A percentile compares a stretch with the other conserved stretches of the same genome.
Evolutionary conservation across 768 basidiomycete species (phyloP).

Genomic region (Boletus insuetus): DNA sequence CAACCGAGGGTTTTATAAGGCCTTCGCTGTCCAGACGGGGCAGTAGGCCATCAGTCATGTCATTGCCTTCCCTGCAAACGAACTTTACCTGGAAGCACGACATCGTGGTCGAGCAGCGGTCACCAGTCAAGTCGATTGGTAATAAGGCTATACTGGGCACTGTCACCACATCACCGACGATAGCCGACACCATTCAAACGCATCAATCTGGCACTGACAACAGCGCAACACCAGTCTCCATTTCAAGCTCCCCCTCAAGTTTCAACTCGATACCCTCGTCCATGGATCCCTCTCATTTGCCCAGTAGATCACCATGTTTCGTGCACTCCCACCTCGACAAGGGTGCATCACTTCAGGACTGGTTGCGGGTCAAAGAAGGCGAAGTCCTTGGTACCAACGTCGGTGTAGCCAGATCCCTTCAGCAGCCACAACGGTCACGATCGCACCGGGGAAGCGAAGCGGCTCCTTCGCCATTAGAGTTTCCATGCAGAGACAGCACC

Average conservation of each 20-base stretch:
- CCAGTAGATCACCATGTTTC: conserved; percentile 75
- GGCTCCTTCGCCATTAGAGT: conserved; percentile 10
- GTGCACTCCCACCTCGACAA: conserved; percentile 91
- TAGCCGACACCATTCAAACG: conserved; percentile 14
- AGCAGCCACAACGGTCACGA: conserved; percentile 22
- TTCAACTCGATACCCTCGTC: conserved; percentile 24
- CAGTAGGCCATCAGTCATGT: conserved; percentile 29
- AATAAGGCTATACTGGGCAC: conserved; percentile 10
- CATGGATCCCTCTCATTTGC: conserved; percentile 25
- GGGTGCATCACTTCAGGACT: conserved; percentile 73
- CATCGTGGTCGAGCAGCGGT: conserved; percentile 36
- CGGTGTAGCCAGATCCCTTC: conserved; percentile 50
- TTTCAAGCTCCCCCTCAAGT: conserved; percentile 30
- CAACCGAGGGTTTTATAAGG: conserved; percentile 23
- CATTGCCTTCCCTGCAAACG: conserved; percentile 32
- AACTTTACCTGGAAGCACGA: conserved; percentile 34
- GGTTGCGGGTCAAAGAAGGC: conserved; percentile 47
- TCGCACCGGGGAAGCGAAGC: conserved; percentile 6
- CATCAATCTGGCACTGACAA: conserved; percentile 9
- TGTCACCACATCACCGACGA: conserved; percentile 18
- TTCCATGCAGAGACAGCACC: conserved; percentile 16
- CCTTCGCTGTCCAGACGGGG: conserved; percentile 40
- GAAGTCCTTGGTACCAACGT: conserved; percentile 36
- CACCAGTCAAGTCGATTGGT: conserved; percentile 18
- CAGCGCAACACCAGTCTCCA: conserved; percentile 16